phyloP scores from a whole-genome alignment of 2,329 filamentous ascomycete genomes.

The Cladosporium sp. region DNA sequence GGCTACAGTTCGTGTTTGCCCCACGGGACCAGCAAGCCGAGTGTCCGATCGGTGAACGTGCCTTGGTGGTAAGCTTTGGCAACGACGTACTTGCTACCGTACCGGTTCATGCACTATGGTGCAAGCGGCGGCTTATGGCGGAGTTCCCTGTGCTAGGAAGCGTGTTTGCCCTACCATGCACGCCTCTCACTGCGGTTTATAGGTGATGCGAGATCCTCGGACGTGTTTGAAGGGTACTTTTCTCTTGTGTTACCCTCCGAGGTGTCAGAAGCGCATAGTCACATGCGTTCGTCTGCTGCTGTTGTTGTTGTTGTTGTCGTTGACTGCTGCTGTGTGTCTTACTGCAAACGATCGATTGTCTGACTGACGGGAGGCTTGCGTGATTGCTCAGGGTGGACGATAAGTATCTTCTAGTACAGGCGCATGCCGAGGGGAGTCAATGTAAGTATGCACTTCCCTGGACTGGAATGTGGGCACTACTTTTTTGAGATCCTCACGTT shows the following conservation, averaged over 20 bases:
- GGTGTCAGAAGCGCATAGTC: background rate
- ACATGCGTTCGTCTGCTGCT: too few species aligned
- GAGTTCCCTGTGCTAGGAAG: background rate
- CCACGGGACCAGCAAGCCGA: background rate
- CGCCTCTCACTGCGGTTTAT: background rate
- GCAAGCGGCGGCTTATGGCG: constrained; percentile 7
- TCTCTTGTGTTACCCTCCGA: background rate
- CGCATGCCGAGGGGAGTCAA: background rate
- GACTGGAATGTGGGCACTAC: constrained; percentile 1
- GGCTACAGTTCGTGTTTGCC: too few species aligned
- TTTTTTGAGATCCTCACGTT: background rate
- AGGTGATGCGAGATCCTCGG: background rate
- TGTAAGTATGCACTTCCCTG: background rate
- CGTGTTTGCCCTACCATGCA: background rate
- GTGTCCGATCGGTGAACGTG: background rate
- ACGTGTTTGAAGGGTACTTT: background rate
- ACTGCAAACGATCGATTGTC: background rate
- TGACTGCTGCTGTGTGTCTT: background rate
- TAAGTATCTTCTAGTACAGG: background rate
- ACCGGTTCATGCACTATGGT: background rate
- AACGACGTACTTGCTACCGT: background rate
- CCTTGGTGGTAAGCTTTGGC: background rate
- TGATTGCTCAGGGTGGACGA: background rate
- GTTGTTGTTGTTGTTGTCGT: too few species aligned
- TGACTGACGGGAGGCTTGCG: background rate